These are phyloP conservation scores for Peronospora tabacina DNA, from an alignment of 352 stramenopile genomes.

Conservation along the genomic window DNA sequence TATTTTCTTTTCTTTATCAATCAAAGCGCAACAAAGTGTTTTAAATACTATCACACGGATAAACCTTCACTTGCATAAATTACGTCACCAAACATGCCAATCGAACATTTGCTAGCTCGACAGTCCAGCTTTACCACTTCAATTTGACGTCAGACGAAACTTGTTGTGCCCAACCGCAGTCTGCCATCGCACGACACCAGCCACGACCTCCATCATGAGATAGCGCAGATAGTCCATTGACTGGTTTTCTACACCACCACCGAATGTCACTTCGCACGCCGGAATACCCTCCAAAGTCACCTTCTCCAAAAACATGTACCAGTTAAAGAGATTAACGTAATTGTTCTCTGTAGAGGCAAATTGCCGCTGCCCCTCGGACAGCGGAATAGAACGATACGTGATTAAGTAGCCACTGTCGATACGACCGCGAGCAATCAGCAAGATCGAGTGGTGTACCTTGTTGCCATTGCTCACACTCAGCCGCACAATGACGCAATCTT, in stretches of 20 bases:
- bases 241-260: constrained; percentile 43
- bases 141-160: constrained; percentile 34
- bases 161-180: constrained; percentile 50
- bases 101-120: no score
- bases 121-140: not conserved
- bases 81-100: no score
- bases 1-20: no score
- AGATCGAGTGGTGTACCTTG: constrained; percentile 39
- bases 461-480: constrained; percentile 34
- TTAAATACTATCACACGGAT: no score
- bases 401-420: constrained; percentile 60
- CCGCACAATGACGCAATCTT: constrained; percentile 54
- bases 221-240: constrained; percentile 50
- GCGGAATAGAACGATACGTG: constrained; percentile 58
- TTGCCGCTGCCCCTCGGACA: constrained; percentile 32
- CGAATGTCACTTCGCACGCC: constrained; percentile 59
- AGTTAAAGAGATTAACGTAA: constrained; percentile 61
- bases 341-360: constrained; percentile 45
- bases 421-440: constrained; percentile 50
- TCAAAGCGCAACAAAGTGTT: no score
- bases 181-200: constrained; percentile 58
- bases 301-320: constrained; percentile 67
- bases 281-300: constrained; percentile 11
- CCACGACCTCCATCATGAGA: constrained; percentile 58
- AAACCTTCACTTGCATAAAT: no score